Percentiles rank a stretch among this genome's conserved stretches.
Conservation (phyloP, 2,329 filamentous ascomycete species). For the Rhynchosporium secalis region DNA sequence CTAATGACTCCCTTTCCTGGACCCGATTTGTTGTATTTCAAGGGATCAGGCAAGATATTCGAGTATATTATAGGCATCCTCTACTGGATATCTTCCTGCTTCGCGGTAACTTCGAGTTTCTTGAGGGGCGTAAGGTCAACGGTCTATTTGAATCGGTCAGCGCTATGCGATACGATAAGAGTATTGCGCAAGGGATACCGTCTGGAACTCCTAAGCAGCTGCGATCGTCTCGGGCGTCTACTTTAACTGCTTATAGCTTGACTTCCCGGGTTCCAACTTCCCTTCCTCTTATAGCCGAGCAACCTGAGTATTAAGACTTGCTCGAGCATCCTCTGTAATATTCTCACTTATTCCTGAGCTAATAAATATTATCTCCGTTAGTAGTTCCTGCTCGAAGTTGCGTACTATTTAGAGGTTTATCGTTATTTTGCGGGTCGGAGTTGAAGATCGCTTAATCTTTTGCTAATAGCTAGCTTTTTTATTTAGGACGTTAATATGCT, state of each 20-base stretch:
- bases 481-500: no score
- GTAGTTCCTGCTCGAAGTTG: not conserved
- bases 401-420: conserved; percentile 5
- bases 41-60: conserved; percentile 21
- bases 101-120: not conserved
- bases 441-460: not conserved
- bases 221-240: conserved; percentile 7
- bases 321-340: conserved; percentile 13
- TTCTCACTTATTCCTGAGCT: conserved; percentile 1
- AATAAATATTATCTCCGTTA: conserved; percentile 8
- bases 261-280: conserved; percentile 6
- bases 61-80: conserved; percentile 20
- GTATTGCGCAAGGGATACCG: conserved; percentile 2
- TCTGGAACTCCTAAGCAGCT: conserved; percentile 5
- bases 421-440: not conserved
- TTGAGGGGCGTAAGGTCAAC: conserved; percentile 13
- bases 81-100: conserved; percentile 6
- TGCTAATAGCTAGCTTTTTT: no score
- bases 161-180: not conserved
- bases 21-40: conserved; percentile 13
- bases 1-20: conserved; percentile 17
- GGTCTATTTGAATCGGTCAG: conserved; percentile 2
- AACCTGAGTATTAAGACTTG: conserved; percentile 6
- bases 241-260: conserved; percentile 5
- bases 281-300: conserved; percentile 1